Evolutionary conservation across 2,329 filamentous ascomycete species (phyloP).

Genomic region (Rachicladosporium sp.): DNA sequence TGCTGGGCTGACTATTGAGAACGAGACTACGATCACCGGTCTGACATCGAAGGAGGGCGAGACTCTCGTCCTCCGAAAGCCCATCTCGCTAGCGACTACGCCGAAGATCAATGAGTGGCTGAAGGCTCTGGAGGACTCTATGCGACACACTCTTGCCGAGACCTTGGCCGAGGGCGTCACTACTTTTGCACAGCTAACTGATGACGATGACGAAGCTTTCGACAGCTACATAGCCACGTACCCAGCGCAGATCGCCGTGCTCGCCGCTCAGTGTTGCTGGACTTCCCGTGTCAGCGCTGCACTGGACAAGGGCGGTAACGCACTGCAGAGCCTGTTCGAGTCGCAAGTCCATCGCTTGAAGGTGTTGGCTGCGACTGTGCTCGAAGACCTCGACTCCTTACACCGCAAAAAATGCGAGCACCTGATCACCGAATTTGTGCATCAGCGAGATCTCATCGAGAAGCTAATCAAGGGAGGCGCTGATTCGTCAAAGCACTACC

Average conservation of each 20-base stretch:
- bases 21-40: constrained; percentile 77
- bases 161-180: constrained; percentile 75
- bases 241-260: constrained; percentile 88
- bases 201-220: constrained; percentile 58
- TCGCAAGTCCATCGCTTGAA: constrained; percentile 75
- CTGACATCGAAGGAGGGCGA: constrained; percentile 96
- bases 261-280: constrained; percentile 90
- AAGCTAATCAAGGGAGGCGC: constrained; percentile 70
- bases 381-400: constrained; percentile 77
- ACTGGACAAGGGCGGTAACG: constrained; percentile 57
- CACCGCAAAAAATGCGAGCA: constrained; percentile 95
- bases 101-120: constrained; percentile 99
- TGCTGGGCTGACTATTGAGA: constrained; percentile 79
- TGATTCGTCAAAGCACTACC: constrained; percentile 62
- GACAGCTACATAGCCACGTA: constrained; percentile 71
- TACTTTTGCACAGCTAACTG: constrained; percentile 58
- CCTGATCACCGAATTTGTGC: constrained; percentile 96
- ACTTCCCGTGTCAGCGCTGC: constrained; percentile 74
- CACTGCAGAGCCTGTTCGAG: constrained; percentile 59
- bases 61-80: constrained; percentile 71
- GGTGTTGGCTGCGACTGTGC: constrained; percentile 74
- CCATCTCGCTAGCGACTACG: constrained; percentile 84
- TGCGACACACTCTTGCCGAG: constrained; percentile 90
- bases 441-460: constrained; percentile 87
- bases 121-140: constrained; percentile 78